Conservation (phyloP, 1,139 yeast species). For the Nakaseomyces delphensis region DNA sequence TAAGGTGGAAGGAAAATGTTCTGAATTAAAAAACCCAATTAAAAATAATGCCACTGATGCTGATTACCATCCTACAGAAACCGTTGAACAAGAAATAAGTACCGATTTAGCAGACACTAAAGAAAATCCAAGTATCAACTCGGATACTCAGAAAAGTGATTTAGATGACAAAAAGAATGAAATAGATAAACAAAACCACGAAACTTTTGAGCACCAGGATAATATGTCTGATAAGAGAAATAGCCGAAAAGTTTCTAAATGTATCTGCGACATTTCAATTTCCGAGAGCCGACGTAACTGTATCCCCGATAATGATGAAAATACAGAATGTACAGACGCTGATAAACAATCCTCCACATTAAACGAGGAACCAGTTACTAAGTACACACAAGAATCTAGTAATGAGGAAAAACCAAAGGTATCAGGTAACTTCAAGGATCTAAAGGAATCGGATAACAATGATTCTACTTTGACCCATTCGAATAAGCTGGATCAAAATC, state of each 20-base stretch:
- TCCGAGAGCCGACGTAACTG: background rate
- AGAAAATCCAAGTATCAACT: background rate
- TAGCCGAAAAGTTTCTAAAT: no score
- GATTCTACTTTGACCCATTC: no score
- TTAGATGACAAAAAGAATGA: background rate
- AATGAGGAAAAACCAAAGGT: background rate
- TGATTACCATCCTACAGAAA: background rate
- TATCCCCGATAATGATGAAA: no score
- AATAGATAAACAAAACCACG: no score
- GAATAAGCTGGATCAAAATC: no score
- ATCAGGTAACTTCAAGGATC: background rate
- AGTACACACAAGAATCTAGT: background rate
- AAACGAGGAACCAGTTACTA: background rate
- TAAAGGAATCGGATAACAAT: background rate
- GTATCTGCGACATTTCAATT: no score
- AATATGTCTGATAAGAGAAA: no score
- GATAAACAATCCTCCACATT: background rate
- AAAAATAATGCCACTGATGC: background rate
- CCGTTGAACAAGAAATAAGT: background rate
- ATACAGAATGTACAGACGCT: background rate
- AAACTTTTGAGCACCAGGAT: no score
- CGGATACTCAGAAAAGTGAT: background rate
- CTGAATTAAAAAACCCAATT: no score
- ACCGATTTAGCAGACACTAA: background rate
- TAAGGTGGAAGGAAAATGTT: background rate